phyloP scores from a whole-genome alignment of 192 early-diverging fungal genomes.

The Pecoramyces ruminantium region DNA sequence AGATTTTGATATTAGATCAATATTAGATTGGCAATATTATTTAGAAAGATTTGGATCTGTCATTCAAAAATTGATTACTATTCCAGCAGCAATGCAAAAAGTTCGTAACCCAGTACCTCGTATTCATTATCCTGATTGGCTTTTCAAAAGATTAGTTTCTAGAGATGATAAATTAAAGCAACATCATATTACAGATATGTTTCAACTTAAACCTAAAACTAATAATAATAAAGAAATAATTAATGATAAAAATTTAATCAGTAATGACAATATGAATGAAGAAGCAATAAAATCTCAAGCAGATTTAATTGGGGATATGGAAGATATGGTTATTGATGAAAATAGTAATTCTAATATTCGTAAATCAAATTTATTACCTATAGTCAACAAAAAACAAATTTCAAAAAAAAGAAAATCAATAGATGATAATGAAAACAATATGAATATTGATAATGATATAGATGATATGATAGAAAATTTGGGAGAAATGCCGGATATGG shows the following conservation, averaged over 20 bases:
- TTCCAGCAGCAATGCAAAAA: slow-evolving; percentile 94
- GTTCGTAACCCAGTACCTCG: slow-evolving; percentile 85
- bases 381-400: slow-evolving; percentile 1
- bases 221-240: background rate
- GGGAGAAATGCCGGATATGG: background rate
- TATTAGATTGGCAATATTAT: slow-evolving; percentile 96
- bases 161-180: slow-evolving; percentile 74
- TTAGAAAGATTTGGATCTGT: slow-evolving; percentile 85
- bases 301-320: background rate
- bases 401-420: background rate
- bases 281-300: background rate
- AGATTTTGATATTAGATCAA: slow-evolving; percentile 72
- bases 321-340: slow-evolving; percentile 1
- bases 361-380: background rate
- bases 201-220: slow-evolving; percentile 12
- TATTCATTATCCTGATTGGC: slow-evolving; percentile 87
- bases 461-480: slow-evolving; percentile 5
- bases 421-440: background rate
- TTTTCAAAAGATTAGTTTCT: slow-evolving; percentile 56
- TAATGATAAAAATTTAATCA: background rate
- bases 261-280: background rate
- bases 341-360: background rate
- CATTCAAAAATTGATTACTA: slow-evolving; percentile 94
- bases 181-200: slow-evolving; percentile 65
- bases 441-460: background rate